Evolutionary conservation across 129 eudicot species (phyloP).

Genomic region (Pittosporum tobira): DNA sequence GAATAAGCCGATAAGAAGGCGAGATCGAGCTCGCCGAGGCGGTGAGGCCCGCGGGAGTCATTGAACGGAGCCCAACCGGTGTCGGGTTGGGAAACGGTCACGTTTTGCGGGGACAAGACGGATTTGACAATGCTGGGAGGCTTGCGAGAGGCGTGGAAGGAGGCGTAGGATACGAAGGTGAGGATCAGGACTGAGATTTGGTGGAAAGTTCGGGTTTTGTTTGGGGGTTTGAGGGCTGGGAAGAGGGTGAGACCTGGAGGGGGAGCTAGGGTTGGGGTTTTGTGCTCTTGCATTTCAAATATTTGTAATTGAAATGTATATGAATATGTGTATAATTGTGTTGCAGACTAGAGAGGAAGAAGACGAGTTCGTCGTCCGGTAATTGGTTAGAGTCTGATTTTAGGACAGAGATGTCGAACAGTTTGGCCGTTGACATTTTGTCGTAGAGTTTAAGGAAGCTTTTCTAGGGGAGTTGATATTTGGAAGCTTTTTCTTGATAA

Average conservation of each 20-base stretch:
- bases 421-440: too few species aligned
- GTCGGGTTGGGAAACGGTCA: conserved; percentile 7
- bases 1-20: conserved; percentile 71
- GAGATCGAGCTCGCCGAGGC: conserved; percentile 94
- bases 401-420: too few species aligned
- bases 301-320: not conserved
- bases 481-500: too few species aligned
- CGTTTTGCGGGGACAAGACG: conserved; percentile 40
- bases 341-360: not conserved
- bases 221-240: conserved; percentile 7
- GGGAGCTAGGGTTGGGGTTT: conserved; percentile 22
- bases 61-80: conserved; percentile 92
- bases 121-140: conserved; percentile 96
- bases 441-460: too few species aligned
- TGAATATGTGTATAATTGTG: too few species aligned
- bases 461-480: too few species aligned
- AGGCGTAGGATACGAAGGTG: conserved; percentile 80
- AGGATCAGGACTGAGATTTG: conserved; percentile 50
- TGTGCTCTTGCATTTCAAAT: conserved; percentile 22
- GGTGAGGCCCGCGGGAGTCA: conserved; percentile 63
- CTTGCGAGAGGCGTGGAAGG: conserved; percentile 94
- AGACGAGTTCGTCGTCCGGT: too few species aligned
- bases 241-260: not conserved
- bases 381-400: too few species aligned
- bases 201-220: conserved; percentile 56